phyloP scores from a whole-genome alignment of 2,329 filamentous ascomycete species.

The Fusarium ramigenum region DNA sequence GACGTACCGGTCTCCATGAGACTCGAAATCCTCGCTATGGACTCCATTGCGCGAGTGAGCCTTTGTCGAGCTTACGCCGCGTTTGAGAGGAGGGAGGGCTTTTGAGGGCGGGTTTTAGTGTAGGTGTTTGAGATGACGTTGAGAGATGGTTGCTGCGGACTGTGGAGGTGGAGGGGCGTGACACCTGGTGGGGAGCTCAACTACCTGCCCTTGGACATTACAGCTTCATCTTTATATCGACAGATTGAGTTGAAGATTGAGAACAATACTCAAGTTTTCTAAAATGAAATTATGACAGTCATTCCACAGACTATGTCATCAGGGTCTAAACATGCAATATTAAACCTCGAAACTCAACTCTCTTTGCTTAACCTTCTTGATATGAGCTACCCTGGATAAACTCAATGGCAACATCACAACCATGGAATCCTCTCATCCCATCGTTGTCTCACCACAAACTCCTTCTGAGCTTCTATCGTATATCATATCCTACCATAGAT shows the following conservation, averaged over 20 bases:
- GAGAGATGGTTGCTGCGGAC: conserved; percentile 1
- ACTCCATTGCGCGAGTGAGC: conserved; percentile 76
- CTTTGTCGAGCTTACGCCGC: conserved; percentile 14
- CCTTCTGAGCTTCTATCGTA: conserved; percentile 72
- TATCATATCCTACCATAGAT: conserved; percentile 64
- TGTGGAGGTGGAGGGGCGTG: conserved; percentile 37
- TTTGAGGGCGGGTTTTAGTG: conserved; percentile 9
- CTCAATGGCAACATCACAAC: background rate
- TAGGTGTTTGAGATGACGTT: conserved; percentile 43
- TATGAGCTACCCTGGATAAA: conserved; percentile 27
- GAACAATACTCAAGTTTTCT: background rate
- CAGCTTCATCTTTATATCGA: background rate
- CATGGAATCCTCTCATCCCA: conserved; percentile 42
- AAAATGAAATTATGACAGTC: background rate
- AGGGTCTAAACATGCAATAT: background rate
- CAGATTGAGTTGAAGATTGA: background rate
- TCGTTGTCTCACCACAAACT: conserved; percentile 62
- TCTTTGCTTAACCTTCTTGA: background rate
- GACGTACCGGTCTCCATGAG: conserved; percentile 90
- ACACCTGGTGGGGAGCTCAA: conserved; percentile 11
- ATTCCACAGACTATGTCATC: background rate
- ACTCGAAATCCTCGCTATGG: conserved; percentile 90
- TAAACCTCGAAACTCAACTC: background rate
- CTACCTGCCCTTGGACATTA: background rate
- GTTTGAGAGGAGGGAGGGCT: conserved; percentile 14